Percentiles rank a stretch among this genome's conserved stretches.
Conservation (phyloP, 1,284 basidiomycete species). For the Rhodotorula glutinis region DNA sequence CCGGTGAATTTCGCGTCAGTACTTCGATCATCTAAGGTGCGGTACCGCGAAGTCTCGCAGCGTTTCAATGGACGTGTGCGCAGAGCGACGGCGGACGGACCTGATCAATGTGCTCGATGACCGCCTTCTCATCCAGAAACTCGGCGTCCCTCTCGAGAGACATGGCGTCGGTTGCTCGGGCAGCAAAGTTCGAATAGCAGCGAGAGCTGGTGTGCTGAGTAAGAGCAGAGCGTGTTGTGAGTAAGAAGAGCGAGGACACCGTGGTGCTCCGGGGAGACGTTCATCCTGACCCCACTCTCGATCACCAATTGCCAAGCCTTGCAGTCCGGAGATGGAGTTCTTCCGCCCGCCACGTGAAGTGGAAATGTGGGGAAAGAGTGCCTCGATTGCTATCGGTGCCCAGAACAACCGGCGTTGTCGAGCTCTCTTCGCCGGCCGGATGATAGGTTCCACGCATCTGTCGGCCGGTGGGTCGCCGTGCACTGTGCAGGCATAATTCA, state of each 20-base stretch:
- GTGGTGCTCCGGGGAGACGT: background rate
- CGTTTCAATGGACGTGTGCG: too few species aligned
- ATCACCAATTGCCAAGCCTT: background rate
- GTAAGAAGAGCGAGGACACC: background rate
- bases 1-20: background rate
- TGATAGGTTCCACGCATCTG: background rate
- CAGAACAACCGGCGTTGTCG: background rate
- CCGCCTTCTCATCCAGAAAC: constrained; percentile 28
- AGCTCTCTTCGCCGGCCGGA: too few species aligned
- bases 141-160: background rate
- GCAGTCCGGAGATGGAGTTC: too few species aligned
- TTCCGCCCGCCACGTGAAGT: background rate
- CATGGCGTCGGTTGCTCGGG: background rate
- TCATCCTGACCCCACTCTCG: background rate
- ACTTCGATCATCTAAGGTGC: too few species aligned
- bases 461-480: background rate
- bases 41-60: too few species aligned
- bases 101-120: constrained; percentile 23
- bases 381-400: too few species aligned
- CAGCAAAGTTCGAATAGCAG: too few species aligned
- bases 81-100: constrained; percentile 2
- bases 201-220: background rate
- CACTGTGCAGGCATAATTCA: too few species aligned
- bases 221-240: background rate
- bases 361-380: background rate